Base-by-base conservation (phyloP, 2,329 filamentous ascomycete genomes). In the Sporothrix inflata region DNA sequence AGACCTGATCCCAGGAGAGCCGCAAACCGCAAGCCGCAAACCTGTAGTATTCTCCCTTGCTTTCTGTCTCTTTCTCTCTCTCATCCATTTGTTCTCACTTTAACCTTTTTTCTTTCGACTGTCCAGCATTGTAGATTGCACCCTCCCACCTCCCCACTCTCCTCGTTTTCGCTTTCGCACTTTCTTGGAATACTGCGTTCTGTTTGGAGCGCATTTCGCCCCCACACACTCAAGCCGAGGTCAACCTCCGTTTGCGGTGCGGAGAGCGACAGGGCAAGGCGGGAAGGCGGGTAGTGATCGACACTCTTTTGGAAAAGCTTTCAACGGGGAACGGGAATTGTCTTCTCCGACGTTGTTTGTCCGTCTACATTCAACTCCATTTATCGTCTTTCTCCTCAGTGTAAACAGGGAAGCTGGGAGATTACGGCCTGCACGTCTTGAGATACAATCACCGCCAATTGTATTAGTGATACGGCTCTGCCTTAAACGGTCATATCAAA, bases 151-250 rank as follows among this genome's bases (percentile, higher is more conserved):
- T 55, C 16, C 30, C 34, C 38, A 42, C 57, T 63, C 27, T 6
- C 16, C 57, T 63, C 57, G 51, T 55, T 55, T 14, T 55, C 51
- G 24, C 57, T 42, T 24, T 24, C 57, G 9, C 27, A 5, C 30
- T 34, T 6, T 34, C 30, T 34, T 34, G 34, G 30, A 57, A 42
- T 63, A 11, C 57, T 38, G 30, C 34, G 34, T 21, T 40, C 34
- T 40, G 57, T 61, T 61, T 40, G 57, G 19, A 61, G 57, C 34
- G 19, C 57, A 38, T 38, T 42, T 66, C 6, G 40, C 42, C 24
- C 38, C n/a, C 38, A 19, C 63, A 67, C 63, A 27, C 40, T 27
- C n/a, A 66, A 27, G 40, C 61, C 40, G 38, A 66, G 61, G 38
- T 66, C 40, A 21, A 66, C 61, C 34, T 60, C 34, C 47, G 3